These are phyloP conservation scores for Aureobasidium sp. DNA, from an alignment of 2,329 filamentous ascomycete genomes.

Conservation along the genomic window DNA sequence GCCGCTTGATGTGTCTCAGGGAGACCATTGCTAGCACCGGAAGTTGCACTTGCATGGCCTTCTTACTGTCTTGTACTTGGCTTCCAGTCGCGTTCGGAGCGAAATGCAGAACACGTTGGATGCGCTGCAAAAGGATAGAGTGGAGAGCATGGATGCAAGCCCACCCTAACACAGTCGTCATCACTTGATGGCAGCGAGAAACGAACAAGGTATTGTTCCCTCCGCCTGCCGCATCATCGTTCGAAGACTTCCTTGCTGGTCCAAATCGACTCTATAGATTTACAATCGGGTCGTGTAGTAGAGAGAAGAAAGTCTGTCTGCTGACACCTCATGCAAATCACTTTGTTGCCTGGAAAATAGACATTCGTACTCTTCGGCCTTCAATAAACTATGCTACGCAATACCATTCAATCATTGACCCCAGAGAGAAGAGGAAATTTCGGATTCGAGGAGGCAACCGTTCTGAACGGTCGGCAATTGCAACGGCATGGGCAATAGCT, in stretches of 20 bases:
- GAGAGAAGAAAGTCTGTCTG: not conserved
- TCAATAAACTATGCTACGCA: not conserved
- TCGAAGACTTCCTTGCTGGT: not conserved
- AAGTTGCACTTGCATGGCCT: not conserved
- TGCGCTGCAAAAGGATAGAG: not conserved
- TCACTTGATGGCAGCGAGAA: not conserved
- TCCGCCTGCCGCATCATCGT: not conserved
- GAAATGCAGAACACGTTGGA: not conserved
- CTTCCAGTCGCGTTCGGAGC: not conserved
- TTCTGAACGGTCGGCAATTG: constrained; percentile 7
- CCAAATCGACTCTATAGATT: not conserved
- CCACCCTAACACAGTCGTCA: not conserved
- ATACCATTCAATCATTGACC: not conserved
- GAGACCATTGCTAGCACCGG: not conserved
- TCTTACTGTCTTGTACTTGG: not conserved
- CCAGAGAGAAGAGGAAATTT: constrained; percentile 1
- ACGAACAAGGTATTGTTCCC: not conserved
- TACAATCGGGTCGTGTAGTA: not conserved
- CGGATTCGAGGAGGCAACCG: constrained; percentile 2
- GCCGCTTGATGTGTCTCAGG: not conserved
- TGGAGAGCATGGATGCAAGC: not conserved
- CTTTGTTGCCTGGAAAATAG: not conserved
- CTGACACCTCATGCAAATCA: not conserved
- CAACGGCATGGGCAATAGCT: constrained; percentile 4
- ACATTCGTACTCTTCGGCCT: not conserved